Evolutionary conservation across 2,329 filamentous ascomycete genomes (phyloP), one percentile per base, ranked within the genome.

Genomic region (Paracoccidioides lutzii): DNA sequence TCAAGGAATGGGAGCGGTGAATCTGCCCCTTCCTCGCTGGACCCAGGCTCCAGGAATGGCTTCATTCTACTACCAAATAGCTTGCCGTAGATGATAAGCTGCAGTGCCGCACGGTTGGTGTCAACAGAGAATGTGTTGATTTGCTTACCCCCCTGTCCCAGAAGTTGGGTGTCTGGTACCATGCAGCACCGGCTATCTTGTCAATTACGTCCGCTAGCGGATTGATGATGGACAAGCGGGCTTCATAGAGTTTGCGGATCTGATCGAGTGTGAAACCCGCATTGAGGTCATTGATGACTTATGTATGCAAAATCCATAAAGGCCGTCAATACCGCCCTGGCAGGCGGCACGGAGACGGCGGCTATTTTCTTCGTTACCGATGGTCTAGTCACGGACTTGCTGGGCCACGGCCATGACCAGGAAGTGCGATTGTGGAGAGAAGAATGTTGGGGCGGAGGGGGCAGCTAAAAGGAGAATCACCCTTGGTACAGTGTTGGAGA

Each of bases 371-470:
- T 58, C 35, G 46, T 59, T 60, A 10, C 57, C 32, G 2, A 69
- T 59, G 2, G 69, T 69, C 70, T 70, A 73, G 48, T 65, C 45
- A 6, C 66, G 63, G 4, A 67, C 58, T 53, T 71, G 62, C 5
- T 61, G 59, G 2, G 67, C 68, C 12, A 64, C 65, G 3, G 69
- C 68, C 30, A 63, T 60, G 42, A 71, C 59, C 7, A 72, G 66
- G 52, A 69, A 70, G 43, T 68, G 60, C 0, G 70, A 70, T 54
- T 67, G 65, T 33, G 69, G 69, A 5, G 65, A 66, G 61, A 71
- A 72, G 62, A 71, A 71, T 38, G 62, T 64, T 5, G 61, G 63
- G 1, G 62, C 59, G n/a, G 67, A 66, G 9, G 68, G 62, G 22
- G 63, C 65, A 9, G 69, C 65, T 22, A 70, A 63, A 1, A 58